Percentiles rank a stretch among this genome's conserved stretches.
These are phyloP conservation scores for Nicotiana rustica DNA, from an alignment of 305 asterid genomes.

Conservation along the genomic window DNA sequence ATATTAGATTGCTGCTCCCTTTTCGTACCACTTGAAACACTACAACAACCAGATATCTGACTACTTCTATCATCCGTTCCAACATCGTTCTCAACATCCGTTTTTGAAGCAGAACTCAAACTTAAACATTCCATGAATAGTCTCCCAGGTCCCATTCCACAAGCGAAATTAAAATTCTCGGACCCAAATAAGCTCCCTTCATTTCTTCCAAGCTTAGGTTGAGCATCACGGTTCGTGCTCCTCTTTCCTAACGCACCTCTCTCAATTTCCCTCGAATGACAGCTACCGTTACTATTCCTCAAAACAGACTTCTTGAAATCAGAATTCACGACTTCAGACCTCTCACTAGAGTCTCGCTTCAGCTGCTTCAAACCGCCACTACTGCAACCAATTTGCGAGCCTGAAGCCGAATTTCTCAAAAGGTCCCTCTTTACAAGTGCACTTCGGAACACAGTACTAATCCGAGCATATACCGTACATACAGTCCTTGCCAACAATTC, in stretches of 20 bases:
- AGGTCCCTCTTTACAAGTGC: constrained; percentile 39
- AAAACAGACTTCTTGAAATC: constrained; percentile 43
- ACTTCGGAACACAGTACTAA: constrained; percentile 57
- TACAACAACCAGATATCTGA: constrained; percentile 58
- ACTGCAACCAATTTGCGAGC: constrained; percentile 43
- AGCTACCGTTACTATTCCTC: constrained; percentile 45
- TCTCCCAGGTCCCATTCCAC: constrained; percentile 81
- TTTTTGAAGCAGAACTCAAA: constrained; percentile 66
- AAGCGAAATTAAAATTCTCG: constrained; percentile 66
- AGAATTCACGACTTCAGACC: constrained; percentile 33
- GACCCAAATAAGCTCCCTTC: constrained; percentile 64
- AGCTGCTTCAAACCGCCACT: constrained; percentile 42
- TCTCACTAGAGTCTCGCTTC: constrained; percentile 48
- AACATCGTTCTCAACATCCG: constrained; percentile 54
- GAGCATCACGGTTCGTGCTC: constrained; percentile 41
- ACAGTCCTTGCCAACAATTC: constrained; percentile 82
- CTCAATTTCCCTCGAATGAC: constrained; percentile 42
- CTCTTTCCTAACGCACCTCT: constrained; percentile 50
- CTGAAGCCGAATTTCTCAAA: constrained; percentile 37
- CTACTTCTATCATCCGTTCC: constrained; percentile 63
- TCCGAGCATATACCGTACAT: constrained; percentile 74
- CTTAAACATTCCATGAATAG: constrained; percentile 82
- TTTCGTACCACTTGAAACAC: constrained; percentile 52
- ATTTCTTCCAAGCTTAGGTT: constrained; percentile 47
- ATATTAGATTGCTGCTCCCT: constrained; percentile 46